Conservation (phyloP, 192 early-diverging fungal genomes). For the Umbelopsis sp. region DNA sequence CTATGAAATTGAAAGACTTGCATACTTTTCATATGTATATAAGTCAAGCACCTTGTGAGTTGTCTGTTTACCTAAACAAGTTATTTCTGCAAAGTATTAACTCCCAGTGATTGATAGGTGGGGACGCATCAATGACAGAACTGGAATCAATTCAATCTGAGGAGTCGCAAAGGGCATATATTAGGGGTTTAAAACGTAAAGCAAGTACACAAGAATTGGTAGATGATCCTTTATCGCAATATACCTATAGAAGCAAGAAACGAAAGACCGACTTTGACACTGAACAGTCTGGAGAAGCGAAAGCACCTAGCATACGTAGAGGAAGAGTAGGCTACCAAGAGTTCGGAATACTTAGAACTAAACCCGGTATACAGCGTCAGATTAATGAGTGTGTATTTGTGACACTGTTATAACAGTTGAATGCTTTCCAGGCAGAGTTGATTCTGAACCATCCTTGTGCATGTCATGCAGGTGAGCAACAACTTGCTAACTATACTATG, state of each 20-base stretch:
- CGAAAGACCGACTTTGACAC: background rate
- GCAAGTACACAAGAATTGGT: background rate
- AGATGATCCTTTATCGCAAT: conserved; percentile 17
- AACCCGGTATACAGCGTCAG: conserved; percentile 54
- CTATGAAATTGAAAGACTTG: conserved; percentile 19
- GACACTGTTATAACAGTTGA: too few relatives aligned
- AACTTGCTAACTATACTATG: background rate
- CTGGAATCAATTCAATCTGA: conserved; percentile 44
- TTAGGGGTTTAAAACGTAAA: conserved; percentile 37
- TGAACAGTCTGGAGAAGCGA: background rate
- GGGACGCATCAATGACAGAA: conserved; percentile 76
- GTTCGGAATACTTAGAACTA: conserved; percentile 72
- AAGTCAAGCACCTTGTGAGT: conserved; percentile 75
- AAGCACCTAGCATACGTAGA: conserved; percentile 42
- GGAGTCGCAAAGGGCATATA: conserved; percentile 38
- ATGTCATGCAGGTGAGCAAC: conserved; percentile 71
- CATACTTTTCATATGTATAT: conserved; percentile 73
- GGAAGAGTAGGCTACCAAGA: conserved; percentile 62
- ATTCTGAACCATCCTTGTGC: conserved; percentile 70
- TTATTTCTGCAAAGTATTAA: background rate
- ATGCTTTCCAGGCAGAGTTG: conserved; percentile 50
- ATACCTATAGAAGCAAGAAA: conserved; percentile 29
- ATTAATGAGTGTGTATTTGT: too few relatives aligned
- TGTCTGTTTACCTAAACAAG: background rate
- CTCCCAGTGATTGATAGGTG: conserved; percentile 49